These are phyloP conservation scores for Colletotrichum sansevieriae DNA, from an alignment of 2,329 filamentous ascomycete genomes.

Conservation along the genomic window DNA sequence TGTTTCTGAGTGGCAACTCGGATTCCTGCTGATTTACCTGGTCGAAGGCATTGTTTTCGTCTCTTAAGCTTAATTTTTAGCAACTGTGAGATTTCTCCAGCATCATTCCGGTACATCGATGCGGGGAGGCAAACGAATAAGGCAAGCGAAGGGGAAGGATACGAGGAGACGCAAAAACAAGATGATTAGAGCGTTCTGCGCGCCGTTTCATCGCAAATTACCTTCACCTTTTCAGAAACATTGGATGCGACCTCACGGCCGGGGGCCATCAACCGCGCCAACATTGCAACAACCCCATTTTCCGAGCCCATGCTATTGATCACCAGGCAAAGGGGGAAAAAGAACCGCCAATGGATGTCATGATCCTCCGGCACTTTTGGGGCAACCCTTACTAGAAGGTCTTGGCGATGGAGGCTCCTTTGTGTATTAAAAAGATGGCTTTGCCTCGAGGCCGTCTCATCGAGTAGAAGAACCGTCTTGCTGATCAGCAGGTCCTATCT, in stretches of 20 bases:
- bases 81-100: not conserved
- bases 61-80: not conserved
- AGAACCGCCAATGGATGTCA: not conserved
- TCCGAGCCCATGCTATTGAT: too few relatives aligned
- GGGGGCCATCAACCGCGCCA: not conserved
- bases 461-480: not conserved
- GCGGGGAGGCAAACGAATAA: slow-evolving; percentile 20
- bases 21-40: not conserved
- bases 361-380: slow-evolving; percentile 3
- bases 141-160: not conserved
- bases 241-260: slow-evolving; percentile 14
- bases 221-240: slow-evolving; percentile 27
- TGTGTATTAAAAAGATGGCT: slow-evolving; percentile 26
- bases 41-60: not conserved
- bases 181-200: slow-evolving; percentile 11
- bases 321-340: too few relatives aligned
- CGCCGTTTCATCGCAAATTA: slow-evolving; percentile 31
- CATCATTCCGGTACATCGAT: slow-evolving; percentile 18
- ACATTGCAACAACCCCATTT: not conserved
- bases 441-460: not conserved
- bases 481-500: slow-evolving; percentile 20
- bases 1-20: too few relatives aligned
- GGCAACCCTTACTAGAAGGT: slow-evolving; percentile 11
- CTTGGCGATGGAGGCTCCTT: slow-evolving; percentile 25
- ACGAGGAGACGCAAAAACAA: not conserved